Evolutionary conservation across 2,329 filamentous ascomycete genomes (phyloP).

Genomic region (Pyrenochaeta sp.): DNA sequence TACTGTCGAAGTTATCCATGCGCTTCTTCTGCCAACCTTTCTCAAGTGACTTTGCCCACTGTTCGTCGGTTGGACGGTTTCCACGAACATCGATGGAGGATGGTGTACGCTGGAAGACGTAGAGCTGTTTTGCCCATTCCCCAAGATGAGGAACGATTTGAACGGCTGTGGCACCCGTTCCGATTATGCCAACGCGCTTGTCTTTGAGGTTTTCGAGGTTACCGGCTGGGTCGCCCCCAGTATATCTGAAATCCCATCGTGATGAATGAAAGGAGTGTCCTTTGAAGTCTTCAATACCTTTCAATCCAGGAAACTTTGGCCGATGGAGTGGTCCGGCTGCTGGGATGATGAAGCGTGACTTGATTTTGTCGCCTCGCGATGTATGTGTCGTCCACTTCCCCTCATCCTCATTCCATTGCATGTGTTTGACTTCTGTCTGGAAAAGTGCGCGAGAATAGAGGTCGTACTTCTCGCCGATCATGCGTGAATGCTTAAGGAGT

Average conservation of each 20-base stretch:
- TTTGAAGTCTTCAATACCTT: slow-evolving; percentile 30
- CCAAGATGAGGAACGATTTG: slow-evolving; percentile 52
- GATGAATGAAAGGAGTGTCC: slow-evolving; percentile 42
- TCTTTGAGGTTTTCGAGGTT: slow-evolving; percentile 46
- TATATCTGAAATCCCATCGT: slow-evolving; percentile 37
- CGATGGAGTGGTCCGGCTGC: slow-evolving; percentile 55
- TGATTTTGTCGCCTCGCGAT: slow-evolving; percentile 35
- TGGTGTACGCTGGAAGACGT: slow-evolving; percentile 67
- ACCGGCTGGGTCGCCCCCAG: slow-evolving; percentile 30
- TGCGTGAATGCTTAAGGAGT: slow-evolving; percentile 57
- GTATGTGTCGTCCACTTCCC: slow-evolving; percentile 42
- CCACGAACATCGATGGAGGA: slow-evolving; percentile 52
- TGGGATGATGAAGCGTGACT: slow-evolving; percentile 51
- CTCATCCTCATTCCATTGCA: slow-evolving; percentile 59
- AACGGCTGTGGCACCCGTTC: slow-evolving; percentile 44
- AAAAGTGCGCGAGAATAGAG: slow-evolving; percentile 58
- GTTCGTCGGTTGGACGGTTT: slow-evolving; percentile 24
- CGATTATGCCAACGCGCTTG: slow-evolving; percentile 47
- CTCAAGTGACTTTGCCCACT: slow-evolving; percentile 19
- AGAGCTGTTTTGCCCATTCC: slow-evolving; percentile 59
- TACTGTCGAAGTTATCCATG: slow-evolving; percentile 55
- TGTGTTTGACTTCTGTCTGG: slow-evolving; percentile 53
- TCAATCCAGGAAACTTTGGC: slow-evolving; percentile 45
- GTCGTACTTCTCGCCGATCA: slow-evolving; percentile 55
- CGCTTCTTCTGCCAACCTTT: slow-evolving; percentile 62